Percentiles rank a stretch among this genome's conserved stretches.
These are phyloP conservation scores for Talaromyces sp. DNA, from an alignment of 2,329 filamentous ascomycete genomes.

Conservation along the genomic window DNA sequence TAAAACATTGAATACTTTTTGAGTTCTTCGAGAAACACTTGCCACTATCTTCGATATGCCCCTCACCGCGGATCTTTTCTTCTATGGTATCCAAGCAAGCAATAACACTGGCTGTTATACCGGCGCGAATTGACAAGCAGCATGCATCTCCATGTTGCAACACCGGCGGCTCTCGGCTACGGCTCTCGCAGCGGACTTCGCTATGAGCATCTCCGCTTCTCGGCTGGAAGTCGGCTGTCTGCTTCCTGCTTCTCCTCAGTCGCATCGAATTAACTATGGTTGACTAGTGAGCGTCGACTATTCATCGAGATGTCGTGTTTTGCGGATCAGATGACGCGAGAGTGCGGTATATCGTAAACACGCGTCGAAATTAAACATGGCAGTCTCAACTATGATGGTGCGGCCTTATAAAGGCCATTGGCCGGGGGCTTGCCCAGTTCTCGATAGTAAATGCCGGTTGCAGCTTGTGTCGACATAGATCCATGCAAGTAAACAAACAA, in stretches of 20 bases:
- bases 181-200: background rate
- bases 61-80: background rate
- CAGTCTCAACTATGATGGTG: background rate
- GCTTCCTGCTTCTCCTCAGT: background rate
- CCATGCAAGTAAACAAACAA: background rate
- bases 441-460: background rate
- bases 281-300: background rate
- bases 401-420: background rate
- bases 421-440: background rate
- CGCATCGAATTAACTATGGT: background rate
- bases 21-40: background rate
- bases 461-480: background rate
- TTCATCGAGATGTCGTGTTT: background rate
- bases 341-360: background rate
- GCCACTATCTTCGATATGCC: background rate
- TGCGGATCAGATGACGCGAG: background rate
- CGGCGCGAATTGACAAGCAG: background rate
- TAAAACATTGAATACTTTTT: background rate
- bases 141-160: background rate
- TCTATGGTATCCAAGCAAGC: background rate
- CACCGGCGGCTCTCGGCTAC: background rate
- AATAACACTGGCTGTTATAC: background rate
- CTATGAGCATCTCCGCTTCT: background rate
- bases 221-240: background rate
- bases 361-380: background rate